Conservation (phyloP, 2,329 filamentous ascomycete species). For the Allantophomopsis lycopodina region DNA sequence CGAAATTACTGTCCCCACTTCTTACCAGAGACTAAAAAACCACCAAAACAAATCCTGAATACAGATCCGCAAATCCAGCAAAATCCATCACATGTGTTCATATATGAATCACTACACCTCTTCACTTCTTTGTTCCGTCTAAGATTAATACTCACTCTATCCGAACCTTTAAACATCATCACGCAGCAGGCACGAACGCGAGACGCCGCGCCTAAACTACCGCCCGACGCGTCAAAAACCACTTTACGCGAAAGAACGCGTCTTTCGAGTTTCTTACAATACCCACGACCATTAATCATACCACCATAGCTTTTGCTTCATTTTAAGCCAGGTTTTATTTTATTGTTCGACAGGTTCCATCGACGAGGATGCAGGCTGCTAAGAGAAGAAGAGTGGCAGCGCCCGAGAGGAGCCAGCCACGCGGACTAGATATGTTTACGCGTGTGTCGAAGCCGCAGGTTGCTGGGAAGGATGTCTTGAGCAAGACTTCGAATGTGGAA, state of each 20-base stretch:
- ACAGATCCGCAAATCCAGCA: too few species aligned
- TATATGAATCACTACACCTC: too few species aligned
- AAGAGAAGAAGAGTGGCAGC: constrained; percentile 16
- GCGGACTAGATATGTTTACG: constrained; percentile 25
- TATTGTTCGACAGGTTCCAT: constrained; percentile 9
- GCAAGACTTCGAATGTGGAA: constrained; percentile 16
- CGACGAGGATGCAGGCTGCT: constrained; percentile 14
- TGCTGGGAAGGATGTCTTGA: constrained; percentile 4
- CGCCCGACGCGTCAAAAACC: constrained; percentile 3
- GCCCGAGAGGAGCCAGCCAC: constrained; percentile 25
- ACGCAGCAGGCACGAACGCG: too few species aligned
- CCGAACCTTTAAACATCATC: too few species aligned
- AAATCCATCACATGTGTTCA: too few species aligned
- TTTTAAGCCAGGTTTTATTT: constrained; percentile 5
- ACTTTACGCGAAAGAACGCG: constrained; percentile 15
- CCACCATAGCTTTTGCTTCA: constrained; percentile 3
- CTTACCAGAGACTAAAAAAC: too few species aligned
- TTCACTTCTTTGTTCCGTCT: too few species aligned
- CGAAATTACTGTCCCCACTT: too few species aligned
- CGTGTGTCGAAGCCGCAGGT: constrained; percentile 13
- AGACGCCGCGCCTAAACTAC: too few species aligned
- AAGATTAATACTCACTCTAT: too few species aligned
- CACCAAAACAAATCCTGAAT: too few species aligned
- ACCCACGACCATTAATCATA: constrained; percentile 4
- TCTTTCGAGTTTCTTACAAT: constrained; percentile 8